Conservation (phyloP, 2,329 filamentous ascomycete genomes). For the Didymella arachidicola region DNA sequence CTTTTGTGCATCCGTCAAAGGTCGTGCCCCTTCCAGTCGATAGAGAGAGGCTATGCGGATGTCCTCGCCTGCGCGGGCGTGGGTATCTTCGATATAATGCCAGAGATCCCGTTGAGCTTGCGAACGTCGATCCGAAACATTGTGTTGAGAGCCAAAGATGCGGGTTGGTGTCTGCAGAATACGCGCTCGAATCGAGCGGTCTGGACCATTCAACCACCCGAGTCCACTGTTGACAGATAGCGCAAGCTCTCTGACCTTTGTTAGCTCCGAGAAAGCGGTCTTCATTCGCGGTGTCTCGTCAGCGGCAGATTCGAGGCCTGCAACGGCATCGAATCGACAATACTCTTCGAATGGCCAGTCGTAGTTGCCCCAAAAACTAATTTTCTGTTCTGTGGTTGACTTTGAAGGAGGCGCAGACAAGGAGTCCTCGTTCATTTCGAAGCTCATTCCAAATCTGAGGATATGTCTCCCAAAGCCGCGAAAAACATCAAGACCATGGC, state of each 20-base stretch:
- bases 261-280: slow-evolving; percentile 65
- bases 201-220: slow-evolving; percentile 71
- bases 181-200: slow-evolving; percentile 60
- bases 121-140: slow-evolving; percentile 49
- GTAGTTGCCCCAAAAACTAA: slow-evolving; percentile 70
- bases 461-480: slow-evolving; percentile 68
- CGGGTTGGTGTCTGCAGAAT: slow-evolving; percentile 54
- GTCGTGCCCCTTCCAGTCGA: slow-evolving; percentile 31
- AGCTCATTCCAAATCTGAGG: slow-evolving; percentile 69
- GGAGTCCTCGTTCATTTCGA: slow-evolving; percentile 68
- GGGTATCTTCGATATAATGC: slow-evolving; percentile 39
- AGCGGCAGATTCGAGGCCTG: slow-evolving; percentile 67
- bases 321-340: slow-evolving; percentile 65
- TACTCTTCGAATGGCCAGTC: slow-evolving; percentile 69
- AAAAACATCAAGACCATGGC: slow-evolving; percentile 69
- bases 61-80: slow-evolving; percentile 31
- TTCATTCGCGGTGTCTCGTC: slow-evolving; percentile 70
- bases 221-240: slow-evolving; percentile 72
- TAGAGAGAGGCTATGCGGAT: slow-evolving; percentile 42
- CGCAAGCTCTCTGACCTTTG: slow-evolving; percentile 67
- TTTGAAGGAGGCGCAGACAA: slow-evolving; percentile 64
- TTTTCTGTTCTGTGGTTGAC: slow-evolving; percentile 61
- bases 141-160: slow-evolving; percentile 57
- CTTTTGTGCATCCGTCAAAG: slow-evolving; percentile 27
- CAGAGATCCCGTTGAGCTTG: slow-evolving; percentile 50